These are phyloP conservation scores for Auriscalpium orientale DNA, from an alignment of 768 basidiomycete genomes.

Conservation along the genomic window DNA sequence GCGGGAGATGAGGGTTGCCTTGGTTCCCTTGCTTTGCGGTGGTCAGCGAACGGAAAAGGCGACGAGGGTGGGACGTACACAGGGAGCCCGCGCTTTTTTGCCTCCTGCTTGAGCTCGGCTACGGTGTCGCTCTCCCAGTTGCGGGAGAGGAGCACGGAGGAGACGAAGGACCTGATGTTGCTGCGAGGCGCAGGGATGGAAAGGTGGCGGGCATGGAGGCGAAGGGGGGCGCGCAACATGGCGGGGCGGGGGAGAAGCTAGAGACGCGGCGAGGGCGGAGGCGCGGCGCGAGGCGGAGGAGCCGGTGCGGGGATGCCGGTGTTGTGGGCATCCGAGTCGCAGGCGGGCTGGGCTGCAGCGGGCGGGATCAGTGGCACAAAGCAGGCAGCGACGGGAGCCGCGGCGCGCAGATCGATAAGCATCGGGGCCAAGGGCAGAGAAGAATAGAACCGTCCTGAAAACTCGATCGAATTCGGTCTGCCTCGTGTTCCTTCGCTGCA, in stretches of 20 bases:
- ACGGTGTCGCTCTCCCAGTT: constrained; percentile 49
- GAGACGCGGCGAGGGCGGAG: neutral
- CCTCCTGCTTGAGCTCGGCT: constrained; percentile 43
- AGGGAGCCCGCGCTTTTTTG: constrained; percentile 48
- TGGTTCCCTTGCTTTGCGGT: constrained; percentile 46
- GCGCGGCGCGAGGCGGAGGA: neutral
- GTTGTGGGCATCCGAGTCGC: no score
- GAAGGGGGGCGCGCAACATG: constrained; percentile 24
- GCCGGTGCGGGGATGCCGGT: constrained; percentile 1
- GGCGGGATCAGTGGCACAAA: no score
- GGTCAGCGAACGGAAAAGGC: constrained; percentile 5
- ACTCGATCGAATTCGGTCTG: neutral
- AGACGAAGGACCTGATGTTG: constrained; percentile 33
- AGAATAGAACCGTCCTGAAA: neutral
- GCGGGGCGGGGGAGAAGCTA: neutral
- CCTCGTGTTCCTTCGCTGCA: constrained; percentile 11
- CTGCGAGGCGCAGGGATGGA: neutral
- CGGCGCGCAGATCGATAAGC: no score
- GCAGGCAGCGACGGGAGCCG: no score
- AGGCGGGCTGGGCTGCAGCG: no score
- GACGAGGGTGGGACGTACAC: constrained; percentile 29
- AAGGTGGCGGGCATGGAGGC: constrained; percentile 14
- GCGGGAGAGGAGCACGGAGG: constrained; percentile 48
- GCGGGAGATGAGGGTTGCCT: constrained; percentile 46
- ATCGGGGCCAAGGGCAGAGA: no score